Percentiles rank a stretch among this genome's conserved stretches.
Evolutionary conservation across 495 filamentous ascomycete species (phyloP).

Genomic region (Penicillium egyptiacum): DNA sequence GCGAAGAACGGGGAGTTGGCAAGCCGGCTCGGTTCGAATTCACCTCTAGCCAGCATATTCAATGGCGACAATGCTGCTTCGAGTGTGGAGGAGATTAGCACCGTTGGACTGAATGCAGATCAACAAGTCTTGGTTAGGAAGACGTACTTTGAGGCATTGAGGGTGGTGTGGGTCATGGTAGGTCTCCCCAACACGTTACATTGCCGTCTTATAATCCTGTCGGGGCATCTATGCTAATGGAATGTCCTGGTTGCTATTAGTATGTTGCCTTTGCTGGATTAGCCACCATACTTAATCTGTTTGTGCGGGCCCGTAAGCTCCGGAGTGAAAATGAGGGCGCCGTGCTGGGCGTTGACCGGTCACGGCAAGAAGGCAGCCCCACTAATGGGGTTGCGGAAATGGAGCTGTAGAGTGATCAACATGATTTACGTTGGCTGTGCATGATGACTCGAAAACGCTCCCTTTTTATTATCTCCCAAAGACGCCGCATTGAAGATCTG

Average conservation of each 20-base stretch:
- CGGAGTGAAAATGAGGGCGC: background rate
- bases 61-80: constrained; percentile 12
- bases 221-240: too few relatives aligned
- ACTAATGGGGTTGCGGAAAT: background rate
- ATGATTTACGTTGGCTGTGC: too few relatives aligned
- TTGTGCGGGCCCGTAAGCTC: background rate
- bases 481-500: too few relatives aligned
- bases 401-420: too few relatives aligned
- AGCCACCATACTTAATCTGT: background rate
- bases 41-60: background rate
- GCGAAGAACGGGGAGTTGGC: background rate
- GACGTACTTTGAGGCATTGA: constrained; percentile 1
- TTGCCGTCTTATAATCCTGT: too few relatives aligned
- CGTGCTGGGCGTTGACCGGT: background rate
- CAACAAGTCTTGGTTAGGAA: constrained; percentile 5
- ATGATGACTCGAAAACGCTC: too few relatives aligned
- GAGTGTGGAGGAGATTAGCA: constrained; percentile 12
- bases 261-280: constrained; percentile 8
- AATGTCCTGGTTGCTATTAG: background rate
- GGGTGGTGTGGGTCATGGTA: constrained; percentile 10
- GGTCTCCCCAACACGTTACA: background rate
- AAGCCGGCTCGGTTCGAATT: constrained; percentile 2
- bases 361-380: background rate
- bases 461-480: too few relatives aligned
- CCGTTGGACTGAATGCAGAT: background rate